A percentile compares a stretch with the other conserved stretches of the same genome.
These are phyloP conservation scores for Microglena sp. DNA, from an alignment of 139 green algal genomes.

Conservation along the genomic window DNA sequence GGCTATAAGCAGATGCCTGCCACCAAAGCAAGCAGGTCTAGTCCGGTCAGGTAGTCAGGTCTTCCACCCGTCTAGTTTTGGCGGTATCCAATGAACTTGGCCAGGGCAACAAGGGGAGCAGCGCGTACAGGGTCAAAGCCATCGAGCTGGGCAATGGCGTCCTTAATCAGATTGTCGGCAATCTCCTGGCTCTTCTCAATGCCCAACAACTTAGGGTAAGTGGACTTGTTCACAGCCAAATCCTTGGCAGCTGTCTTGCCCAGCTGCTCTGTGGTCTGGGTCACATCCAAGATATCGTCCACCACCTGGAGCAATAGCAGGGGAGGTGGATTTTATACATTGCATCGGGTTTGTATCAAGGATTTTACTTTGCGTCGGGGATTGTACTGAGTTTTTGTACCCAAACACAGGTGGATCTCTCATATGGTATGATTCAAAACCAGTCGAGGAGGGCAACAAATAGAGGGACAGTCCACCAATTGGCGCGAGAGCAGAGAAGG, in stretches of 20 bases:
- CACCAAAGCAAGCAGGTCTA: too few species aligned
- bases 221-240: constrained; percentile 87
- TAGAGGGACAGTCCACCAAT: too few species aligned
- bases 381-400: too few species aligned
- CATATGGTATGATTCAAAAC: too few species aligned
- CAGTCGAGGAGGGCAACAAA: too few species aligned
- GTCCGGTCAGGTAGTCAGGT: too few species aligned
- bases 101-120: constrained; percentile 80
- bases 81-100: constrained; percentile 90
- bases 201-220: constrained; percentile 90
- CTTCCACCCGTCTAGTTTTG: too few species aligned
- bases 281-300: constrained; percentile 98
- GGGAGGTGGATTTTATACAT: neutral
- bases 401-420: too few species aligned
- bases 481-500: too few species aligned
- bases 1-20: too few species aligned
- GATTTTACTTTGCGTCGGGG: too few species aligned
- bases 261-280: constrained; percentile 80
- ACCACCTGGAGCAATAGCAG: constrained; percentile 59
- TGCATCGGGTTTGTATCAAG: too few species aligned
- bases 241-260: constrained; percentile 99
- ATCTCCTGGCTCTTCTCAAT: constrained; percentile 68
- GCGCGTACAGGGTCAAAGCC: constrained; percentile 65
- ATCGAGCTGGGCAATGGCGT: constrained; percentile 80
- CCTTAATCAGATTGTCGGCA: constrained; percentile 80